A percentile compares a stretch with the other conserved stretches of the same genome.
Evolutionary conservation across 2,329 filamentous ascomycete genomes (phyloP).

Genomic region (Trichophyton mentagrophytes): DNA sequence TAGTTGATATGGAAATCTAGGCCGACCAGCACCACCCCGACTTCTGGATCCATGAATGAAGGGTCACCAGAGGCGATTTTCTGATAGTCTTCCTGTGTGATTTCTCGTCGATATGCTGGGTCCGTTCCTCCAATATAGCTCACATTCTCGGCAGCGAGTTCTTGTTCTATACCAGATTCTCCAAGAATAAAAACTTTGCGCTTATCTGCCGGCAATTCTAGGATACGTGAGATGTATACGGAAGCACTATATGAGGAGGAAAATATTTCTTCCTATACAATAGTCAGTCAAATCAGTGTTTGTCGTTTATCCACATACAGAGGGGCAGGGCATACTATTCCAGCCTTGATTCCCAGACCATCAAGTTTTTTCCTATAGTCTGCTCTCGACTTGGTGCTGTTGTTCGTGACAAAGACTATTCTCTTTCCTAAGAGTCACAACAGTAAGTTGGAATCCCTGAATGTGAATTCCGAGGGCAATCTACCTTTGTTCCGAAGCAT

Average conservation of each 20-base stretch:
- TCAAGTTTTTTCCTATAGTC: conserved; percentile 92
- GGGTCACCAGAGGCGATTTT: conserved; percentile 58
- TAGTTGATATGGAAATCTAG: conserved; percentile 95
- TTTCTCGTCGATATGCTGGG: conserved; percentile 60
- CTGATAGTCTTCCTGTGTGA: conserved; percentile 67
- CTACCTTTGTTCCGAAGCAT: conserved; percentile 69
- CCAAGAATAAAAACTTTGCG: conserved; percentile 93
- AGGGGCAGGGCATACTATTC: conserved; percentile 38
- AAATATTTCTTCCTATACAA: conserved; percentile 70
- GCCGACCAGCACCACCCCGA: conserved; percentile 78
- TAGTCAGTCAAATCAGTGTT: conserved; percentile 5
- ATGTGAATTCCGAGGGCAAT: not conserved
- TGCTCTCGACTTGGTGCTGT: conserved; percentile 86
- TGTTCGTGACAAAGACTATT: conserved; percentile 94
- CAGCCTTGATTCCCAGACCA: conserved; percentile 62
- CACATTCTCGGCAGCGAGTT: conserved; percentile 67
- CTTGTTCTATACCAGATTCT: conserved; percentile 80
- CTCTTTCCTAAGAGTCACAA: conserved; percentile 55
- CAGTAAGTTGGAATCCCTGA: not conserved
- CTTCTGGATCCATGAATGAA: conserved; percentile 67
- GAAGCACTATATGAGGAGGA: conserved; percentile 89
- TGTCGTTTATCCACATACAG: not conserved
- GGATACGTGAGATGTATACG: conserved; percentile 89
- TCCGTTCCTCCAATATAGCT: conserved; percentile 80
- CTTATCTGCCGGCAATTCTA: conserved; percentile 62